Base-by-base conservation (phyloP, 768 basidiomycete species). In the Suillus americanus region DNA sequence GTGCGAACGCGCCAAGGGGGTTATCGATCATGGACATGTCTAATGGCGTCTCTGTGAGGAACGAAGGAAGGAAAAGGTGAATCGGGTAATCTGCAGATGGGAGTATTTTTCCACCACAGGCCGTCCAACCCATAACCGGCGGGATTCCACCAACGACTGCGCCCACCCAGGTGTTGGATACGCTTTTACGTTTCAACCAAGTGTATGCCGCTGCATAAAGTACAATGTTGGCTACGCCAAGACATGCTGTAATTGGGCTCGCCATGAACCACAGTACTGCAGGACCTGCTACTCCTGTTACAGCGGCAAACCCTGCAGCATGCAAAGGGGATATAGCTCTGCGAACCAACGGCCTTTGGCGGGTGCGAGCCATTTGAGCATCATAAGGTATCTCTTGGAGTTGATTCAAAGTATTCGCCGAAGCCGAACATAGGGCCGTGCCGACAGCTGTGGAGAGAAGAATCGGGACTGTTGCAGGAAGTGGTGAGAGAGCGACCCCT, bases 91-190 rank as follows among this genome's bases (percentile, higher is more conserved):
- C 76, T 0, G 84, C 64, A n/a, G 84, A 82, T 0, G 92, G 92
- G 65, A 92, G 78, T 10, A 97, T 74, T 18, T 84, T 80, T 25
- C 92, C 94, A 1, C 95, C 96, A 64, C 92, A 93, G 1, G 97
- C 97, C 8, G 97, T 89, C 97, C 97, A 99, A 48, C 97, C 97
- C 92, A 99, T 98, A 60, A 99, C 78, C 2, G 97, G 95, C 7
- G 97, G 97, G 5, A 98, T 81, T 1, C 83, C 95, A 38, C 97
- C 97, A 3, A 99, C 97, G 25, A 99, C 81, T 0, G 94, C 84
- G 12, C 97, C 97, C 20, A 96, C 87, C 97, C 96, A 98, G 2
- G 97, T 99, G 74, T 97, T 99, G 68, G 80, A 80, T 6, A 91
- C 80, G 64, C 84, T 87, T 70, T 85, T 88, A 20, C 97, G 85